These are phyloP conservation scores for Eutrema yunnanense DNA, from an alignment of 345 rosid species.

Conservation along the genomic window DNA sequence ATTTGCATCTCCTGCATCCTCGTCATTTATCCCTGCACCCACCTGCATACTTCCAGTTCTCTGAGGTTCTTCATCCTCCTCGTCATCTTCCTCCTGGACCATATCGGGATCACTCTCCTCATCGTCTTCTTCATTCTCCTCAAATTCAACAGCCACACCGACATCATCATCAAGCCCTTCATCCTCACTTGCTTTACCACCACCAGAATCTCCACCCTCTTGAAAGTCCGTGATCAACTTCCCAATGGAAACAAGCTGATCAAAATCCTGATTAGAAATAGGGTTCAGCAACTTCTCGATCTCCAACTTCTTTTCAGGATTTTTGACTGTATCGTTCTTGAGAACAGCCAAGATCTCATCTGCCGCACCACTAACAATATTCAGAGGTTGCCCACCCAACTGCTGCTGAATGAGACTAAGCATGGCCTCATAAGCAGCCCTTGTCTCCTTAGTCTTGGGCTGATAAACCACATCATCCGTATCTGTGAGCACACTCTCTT, in stretches of 20 bases:
- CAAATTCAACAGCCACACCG: conserved; percentile 93
- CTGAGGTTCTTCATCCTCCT: conserved; percentile 67
- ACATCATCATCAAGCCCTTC: conserved; percentile 81
- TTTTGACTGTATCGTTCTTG: conserved; percentile 55
- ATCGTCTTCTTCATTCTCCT: conserved; percentile 81
- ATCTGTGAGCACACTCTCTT: conserved; percentile 72
- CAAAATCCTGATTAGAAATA: conserved; percentile 43
- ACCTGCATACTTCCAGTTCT: conserved; percentile 73
- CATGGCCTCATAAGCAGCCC: conserved; percentile 90
- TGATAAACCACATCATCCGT: conserved; percentile 86
- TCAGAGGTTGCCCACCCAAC: conserved; percentile 82
- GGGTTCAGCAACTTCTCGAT: conserved; percentile 72
- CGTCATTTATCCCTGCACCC: conserved; percentile 76
- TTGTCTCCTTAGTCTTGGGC: conserved; percentile 86
- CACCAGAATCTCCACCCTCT: conserved; percentile 52
- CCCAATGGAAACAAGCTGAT: conserved; percentile 71
- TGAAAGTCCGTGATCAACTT: conserved; percentile 76
- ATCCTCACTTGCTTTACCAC: conserved; percentile 46
- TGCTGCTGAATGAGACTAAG: conserved; percentile 76
- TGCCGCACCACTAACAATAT: conserved; percentile 78
- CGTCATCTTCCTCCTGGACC: conserved; percentile 84
- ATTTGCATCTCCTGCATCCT: conserved; percentile 52
- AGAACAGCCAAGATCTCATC: conserved; percentile 94
- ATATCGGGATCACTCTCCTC: conserved; percentile 88
- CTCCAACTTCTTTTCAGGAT: conserved; percentile 78